Conservation (phyloP, 2,329 filamentous ascomycete genomes). For the Fusarium piperis region DNA sequence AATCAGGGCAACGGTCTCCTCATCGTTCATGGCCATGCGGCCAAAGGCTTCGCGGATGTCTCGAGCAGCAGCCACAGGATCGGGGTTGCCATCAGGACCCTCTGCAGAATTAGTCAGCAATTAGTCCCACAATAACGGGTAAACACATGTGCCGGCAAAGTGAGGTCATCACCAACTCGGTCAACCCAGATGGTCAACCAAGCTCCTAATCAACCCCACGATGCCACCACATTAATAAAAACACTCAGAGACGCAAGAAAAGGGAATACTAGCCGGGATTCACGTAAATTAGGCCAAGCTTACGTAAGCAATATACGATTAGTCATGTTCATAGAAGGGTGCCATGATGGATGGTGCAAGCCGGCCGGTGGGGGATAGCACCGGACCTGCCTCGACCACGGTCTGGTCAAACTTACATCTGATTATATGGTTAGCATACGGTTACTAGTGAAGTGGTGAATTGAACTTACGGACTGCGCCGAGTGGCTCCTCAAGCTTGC, state of each 20-base stretch:
- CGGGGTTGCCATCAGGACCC: slow-evolving; percentile 76
- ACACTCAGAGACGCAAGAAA: background rate
- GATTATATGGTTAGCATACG: background rate
- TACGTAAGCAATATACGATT: background rate
- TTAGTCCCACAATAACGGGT: background rate
- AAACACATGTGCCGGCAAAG: background rate
- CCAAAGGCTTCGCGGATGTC: slow-evolving; percentile 80
- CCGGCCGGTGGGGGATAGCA: no score
- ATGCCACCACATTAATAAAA: background rate
- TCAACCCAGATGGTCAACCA: background rate
- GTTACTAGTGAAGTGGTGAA: background rate
- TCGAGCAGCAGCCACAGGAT: slow-evolving; percentile 72
- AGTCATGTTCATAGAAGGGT: background rate
- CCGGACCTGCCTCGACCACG: no score
- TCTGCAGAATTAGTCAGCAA: slow-evolving; percentile 50
- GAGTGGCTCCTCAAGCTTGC: slow-evolving; percentile 70
- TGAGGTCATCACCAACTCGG: background rate
- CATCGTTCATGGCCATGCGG: slow-evolving; percentile 85
- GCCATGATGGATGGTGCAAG: background rate
- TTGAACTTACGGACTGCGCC: slow-evolving; percentile 72
- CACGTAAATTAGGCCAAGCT: slow-evolving; percentile 72
- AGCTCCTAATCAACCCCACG: background rate
- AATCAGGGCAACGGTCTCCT: slow-evolving; percentile 82
- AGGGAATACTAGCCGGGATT: slow-evolving; percentile 60
- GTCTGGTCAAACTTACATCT: slow-evolving; percentile 18